Percentiles rank a stretch among this genome's conserved stretches.
Conservation (phyloP, 495 filamentous ascomycete genomes). For the Neurospora intermedia region DNA sequence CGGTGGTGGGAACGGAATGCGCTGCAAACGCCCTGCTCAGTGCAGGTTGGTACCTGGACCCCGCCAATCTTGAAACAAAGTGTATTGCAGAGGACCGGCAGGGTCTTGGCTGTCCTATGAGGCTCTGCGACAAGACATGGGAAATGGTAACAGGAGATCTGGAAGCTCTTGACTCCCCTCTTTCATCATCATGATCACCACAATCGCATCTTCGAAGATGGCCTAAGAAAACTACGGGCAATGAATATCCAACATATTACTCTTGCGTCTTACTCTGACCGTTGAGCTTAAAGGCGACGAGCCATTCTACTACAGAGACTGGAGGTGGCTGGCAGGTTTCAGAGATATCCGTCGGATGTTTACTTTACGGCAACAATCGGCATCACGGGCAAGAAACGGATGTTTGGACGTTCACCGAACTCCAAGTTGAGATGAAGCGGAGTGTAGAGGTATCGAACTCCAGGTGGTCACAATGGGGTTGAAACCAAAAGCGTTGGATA, state of each 20-base stretch:
- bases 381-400: neutral
- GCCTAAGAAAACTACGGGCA: neutral
- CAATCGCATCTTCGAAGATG: neutral
- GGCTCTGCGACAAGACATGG: conserved; percentile 8
- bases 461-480: neutral
- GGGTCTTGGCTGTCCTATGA: neutral
- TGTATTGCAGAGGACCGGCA: neutral
- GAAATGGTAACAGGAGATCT: neutral
- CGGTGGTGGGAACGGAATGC: neutral
- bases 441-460: neutral
- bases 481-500: neutral
- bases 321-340: neutral
- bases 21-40: neutral
- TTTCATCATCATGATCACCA: neutral
- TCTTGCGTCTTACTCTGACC: neutral
- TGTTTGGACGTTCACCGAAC: neutral
- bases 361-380: neutral
- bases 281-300: neutral
- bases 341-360: neutral
- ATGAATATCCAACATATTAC: neutral
- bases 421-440: neutral
- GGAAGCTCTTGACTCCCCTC: neutral
- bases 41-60: neutral
- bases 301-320: neutral
- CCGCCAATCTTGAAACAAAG: neutral